Base-by-base conservation (phyloP, 2,329 filamentous ascomycete genomes). In the Cladosporium sp. region DNA sequence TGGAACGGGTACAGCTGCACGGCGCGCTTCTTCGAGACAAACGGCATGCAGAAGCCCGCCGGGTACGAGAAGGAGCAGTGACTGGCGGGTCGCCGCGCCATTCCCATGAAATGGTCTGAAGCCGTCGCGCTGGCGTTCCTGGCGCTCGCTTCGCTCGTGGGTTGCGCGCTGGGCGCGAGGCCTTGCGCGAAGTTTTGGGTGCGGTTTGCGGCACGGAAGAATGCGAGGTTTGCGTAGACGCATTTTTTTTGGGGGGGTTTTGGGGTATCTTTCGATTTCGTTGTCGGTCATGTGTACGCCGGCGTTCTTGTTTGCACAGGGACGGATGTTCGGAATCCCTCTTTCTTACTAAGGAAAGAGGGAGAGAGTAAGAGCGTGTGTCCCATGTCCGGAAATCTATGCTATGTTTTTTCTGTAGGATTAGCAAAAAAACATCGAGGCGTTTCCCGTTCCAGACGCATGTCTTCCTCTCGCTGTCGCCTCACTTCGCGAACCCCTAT, bases 1-100 rank as follows among this genome's bases (percentile, higher is more conserved):
- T 98, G 95, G 95, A 96, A 95, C 73, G 87, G 88, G 49, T 97
- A 96, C 70, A 95, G 89, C 69, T 97, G 91, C 76, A 96, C 92
- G 49, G 82, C 87, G 33, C 83, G 86, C 63, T 98, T 80, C 76
- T 97, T 87, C 68, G 87, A 96, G 43, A 71, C 90, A 63, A 95
- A 91, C 70, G 80, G 83, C 52, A 73, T 92, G 70, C 73, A 84
- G 56, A 95, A 93, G 75, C 93, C 93, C 11, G 81, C 84, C 61
- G 93, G 92, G 58, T 95, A 87, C 73, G 85, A 95, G 68, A 80
- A 66, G 57, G 61, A 68, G 52, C 64, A 66, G 55, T 68, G 65
- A 68, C 64, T 61, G 33, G 55, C 56, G 32, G 61, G 60, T 3
- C 31, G 50, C 3, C 35, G 50, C 28, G 11, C 34, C 11, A 46